phyloP scores from a whole-genome alignment of 192 early-diverging fungal species.

The Neocallimastix lanati region DNA sequence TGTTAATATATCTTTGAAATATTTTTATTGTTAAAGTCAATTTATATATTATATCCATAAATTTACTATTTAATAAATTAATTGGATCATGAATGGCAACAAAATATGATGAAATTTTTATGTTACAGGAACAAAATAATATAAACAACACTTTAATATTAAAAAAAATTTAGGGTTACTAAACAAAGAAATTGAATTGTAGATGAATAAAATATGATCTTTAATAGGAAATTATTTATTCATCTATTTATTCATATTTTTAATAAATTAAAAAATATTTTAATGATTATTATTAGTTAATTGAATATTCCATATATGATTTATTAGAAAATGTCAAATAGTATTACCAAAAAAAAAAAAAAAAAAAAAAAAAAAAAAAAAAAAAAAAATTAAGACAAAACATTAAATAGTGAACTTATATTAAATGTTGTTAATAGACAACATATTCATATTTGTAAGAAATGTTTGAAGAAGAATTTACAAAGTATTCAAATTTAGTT shows the following conservation, averaged over 20 bases:
- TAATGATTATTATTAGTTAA: too few relatives aligned
- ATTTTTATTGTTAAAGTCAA: too few relatives aligned
- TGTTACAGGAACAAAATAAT: background rate
- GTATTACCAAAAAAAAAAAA: too few relatives aligned
- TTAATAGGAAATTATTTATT: background rate
- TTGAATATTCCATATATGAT: too few relatives aligned
- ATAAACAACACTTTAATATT: too few relatives aligned
- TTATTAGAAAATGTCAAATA: too few relatives aligned
- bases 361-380: too few relatives aligned
- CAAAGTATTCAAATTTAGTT: background rate
- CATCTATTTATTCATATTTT: too few relatives aligned
- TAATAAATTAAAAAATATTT: too few relatives aligned
- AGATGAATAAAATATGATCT: background rate
- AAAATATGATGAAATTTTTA: background rate
- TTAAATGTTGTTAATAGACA: background rate
- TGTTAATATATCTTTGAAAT: too few relatives aligned
- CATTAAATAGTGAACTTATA: background rate
- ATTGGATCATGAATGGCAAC: background rate
- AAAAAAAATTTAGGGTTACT: background rate
- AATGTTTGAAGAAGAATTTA: background rate
- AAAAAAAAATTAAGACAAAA: too few relatives aligned
- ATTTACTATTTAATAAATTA: background rate
- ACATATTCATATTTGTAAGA: background rate
- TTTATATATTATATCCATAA: background rate
- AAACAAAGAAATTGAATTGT: background rate